Conservation (phyloP, 805 yeast genomes). For the Candida stauntonica region DNA sequence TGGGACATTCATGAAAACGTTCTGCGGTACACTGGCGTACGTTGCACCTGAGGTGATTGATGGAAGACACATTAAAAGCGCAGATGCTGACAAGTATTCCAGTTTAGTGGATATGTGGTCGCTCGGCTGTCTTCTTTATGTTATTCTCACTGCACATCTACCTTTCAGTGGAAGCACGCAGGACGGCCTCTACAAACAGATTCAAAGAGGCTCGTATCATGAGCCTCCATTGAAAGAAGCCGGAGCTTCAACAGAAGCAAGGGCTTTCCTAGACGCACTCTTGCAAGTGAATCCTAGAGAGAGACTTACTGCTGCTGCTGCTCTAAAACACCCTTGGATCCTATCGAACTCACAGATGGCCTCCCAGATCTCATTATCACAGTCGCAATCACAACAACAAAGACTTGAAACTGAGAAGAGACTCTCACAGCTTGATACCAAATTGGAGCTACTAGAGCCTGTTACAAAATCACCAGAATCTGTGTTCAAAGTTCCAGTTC, state of each 20-base stretch:
- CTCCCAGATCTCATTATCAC: slow-evolving; percentile 56
- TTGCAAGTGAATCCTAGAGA: slow-evolving; percentile 72
- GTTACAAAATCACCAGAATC: slow-evolving; percentile 11
- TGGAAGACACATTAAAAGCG: slow-evolving; percentile 31
- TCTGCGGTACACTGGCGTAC: slow-evolving; percentile 96
- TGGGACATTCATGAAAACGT: slow-evolving; percentile 86
- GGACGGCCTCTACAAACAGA: slow-evolving; percentile 73
- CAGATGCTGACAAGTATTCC: slow-evolving; percentile 50
- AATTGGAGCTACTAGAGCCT: background rate
- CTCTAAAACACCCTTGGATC: slow-evolving; percentile 84
- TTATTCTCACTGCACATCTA: slow-evolving; percentile 83
- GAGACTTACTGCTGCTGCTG: slow-evolving; percentile 71
- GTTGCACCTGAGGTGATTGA: slow-evolving; percentile 89
- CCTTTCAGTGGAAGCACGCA: slow-evolving; percentile 95
- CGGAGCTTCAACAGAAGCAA: slow-evolving; percentile 62
- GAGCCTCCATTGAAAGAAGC: slow-evolving; percentile 66
- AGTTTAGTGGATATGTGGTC: slow-evolving; percentile 97
- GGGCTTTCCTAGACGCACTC: slow-evolving; percentile 65
- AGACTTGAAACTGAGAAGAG: slow-evolving; percentile 27
- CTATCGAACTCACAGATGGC: slow-evolving; percentile 15
- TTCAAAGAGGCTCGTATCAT: slow-evolving; percentile 74
- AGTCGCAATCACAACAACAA: slow-evolving; percentile 65
- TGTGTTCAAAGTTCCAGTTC: slow-evolving; percentile 21
- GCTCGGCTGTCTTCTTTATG: slow-evolving; percentile 89
- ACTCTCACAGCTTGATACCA: slow-evolving; percentile 4